Evolutionary conservation across 306 rosid species (phyloP), one percentile per base, ranked within the genome.

Genomic region (Cucurbita maxima): DNA sequence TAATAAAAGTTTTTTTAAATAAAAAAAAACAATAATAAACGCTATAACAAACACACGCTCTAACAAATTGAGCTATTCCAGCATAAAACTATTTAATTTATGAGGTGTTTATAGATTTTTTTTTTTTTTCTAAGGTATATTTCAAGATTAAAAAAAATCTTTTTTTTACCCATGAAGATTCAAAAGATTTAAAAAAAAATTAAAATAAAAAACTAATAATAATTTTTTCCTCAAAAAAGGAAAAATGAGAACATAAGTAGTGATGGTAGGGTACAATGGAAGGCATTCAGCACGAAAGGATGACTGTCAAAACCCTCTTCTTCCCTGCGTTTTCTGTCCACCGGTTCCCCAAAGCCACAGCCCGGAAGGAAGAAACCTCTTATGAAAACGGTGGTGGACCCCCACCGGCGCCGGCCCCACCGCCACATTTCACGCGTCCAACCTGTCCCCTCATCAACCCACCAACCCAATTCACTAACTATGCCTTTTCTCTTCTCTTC

Each of bases 341-440:
- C 55, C 58, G n/a, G 54, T 66, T 43, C 72, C 72, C 70, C 70
- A 62, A 62, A 62, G 30, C 48, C 40, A 9, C 15, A n/a, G 3
- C 72, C 37, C 0, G 41, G 44, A 10, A 64, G 13, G 40, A 69
- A 69, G 54, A 44, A 40, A 19, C 13, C 48, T 62, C 0, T 61
- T 36, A 30, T 30, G 34, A 30, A 30, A 30, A 18, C 40, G 72
- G 72, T 20, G 72, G 72, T 67, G 54, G 54, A 30, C 12, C 40
- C 51, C 40, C 41, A 12, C 72, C 40, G 63, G 40, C 15, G 40
- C 3, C 19, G 59, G 58, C 7, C 18, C 55, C 55, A n/a, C 58
- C 30, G 69, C 71, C 71, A 37, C 71, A 50, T n/a, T 18, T 64
- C 72, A 67, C 72, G 40, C 72, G 56, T 40, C 72, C 55, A 55